Percentiles rank a stretch among this genome's conserved stretches.
These are phyloP conservation scores for Diaporthe destruens DNA, from an alignment of 2,329 filamentous ascomycete species.

Conservation along the genomic window DNA sequence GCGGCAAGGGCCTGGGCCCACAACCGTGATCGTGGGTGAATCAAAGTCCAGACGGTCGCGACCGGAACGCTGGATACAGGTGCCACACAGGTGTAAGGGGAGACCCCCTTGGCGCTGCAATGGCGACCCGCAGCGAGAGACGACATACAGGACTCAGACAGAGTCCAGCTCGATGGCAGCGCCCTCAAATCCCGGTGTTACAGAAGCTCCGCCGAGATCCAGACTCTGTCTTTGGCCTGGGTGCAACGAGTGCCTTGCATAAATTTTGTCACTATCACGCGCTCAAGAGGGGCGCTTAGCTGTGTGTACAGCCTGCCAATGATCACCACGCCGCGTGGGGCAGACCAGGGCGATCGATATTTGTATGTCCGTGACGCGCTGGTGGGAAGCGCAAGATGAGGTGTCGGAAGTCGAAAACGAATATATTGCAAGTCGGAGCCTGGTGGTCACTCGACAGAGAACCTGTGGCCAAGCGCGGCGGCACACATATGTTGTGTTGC, in stretches of 20 bases:
- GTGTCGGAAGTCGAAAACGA: constrained; percentile 19
- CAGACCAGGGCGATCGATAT: constrained; percentile 13
- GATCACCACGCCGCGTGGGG: not conserved
- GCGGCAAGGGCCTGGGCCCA: not conserved
- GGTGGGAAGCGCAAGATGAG: not conserved
- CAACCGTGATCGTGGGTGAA: not conserved
- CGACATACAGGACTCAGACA: constrained; percentile 31
- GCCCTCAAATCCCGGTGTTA: constrained; percentile 13
- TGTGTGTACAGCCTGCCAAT: not conserved
- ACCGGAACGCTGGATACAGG: constrained; percentile 33
- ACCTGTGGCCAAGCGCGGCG: constrained; percentile 45
- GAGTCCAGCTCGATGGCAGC: constrained; percentile 10
- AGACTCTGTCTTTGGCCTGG: constrained; percentile 18
- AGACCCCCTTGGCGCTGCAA: constrained; percentile 21
- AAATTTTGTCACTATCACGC: not conserved
- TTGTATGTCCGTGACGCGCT: constrained; percentile 27
- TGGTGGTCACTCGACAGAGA: constrained; percentile 46
- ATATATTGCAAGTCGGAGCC: constrained; percentile 23
- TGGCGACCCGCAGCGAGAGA: constrained; percentile 25
- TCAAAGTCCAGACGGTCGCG: constrained; percentile 14
- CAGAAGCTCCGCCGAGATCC: constrained; percentile 29
- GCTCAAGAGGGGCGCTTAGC: not conserved
- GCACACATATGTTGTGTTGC: constrained; percentile 41
- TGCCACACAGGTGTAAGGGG: constrained; percentile 24
- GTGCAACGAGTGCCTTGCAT: constrained; percentile 6